A percentile compares a stretch with the other conserved stretches of the same genome.
phyloP scores from a whole-genome alignment of 1,139 yeast species.

The Protomyces inundatus region DNA sequence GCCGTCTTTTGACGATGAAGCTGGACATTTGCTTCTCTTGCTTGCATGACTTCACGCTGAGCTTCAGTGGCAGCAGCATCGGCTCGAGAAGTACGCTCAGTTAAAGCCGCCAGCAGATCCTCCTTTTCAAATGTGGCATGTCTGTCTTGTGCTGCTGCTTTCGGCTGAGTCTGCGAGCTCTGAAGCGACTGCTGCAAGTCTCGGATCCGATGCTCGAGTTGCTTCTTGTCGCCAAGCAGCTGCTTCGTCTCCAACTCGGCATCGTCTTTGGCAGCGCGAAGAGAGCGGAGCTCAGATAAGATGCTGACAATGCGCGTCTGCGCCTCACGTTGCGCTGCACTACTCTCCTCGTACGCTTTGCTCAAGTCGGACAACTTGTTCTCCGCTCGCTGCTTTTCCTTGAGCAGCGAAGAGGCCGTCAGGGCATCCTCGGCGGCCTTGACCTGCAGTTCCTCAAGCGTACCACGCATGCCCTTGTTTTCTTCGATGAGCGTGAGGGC shows the following conservation, averaged over 20 bases:
- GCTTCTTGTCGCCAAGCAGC: constrained; percentile 39
- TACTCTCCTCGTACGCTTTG: constrained; percentile 48
- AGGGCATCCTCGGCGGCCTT: constrained; percentile 22
- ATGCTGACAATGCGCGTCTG: constrained; percentile 40
- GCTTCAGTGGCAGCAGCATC: constrained; percentile 28
- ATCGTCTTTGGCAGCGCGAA: constrained; percentile 31
- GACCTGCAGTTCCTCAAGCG: constrained; percentile 21
- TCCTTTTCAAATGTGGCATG: constrained; percentile 21
- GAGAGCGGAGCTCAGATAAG: constrained; percentile 38
- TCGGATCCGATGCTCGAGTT: constrained; percentile 39
- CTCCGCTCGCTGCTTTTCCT: constrained; percentile 49
- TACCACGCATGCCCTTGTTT: constrained; percentile 21
- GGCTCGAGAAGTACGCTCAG: constrained; percentile 30
- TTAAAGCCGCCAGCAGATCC: constrained; percentile 26
- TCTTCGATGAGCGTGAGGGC: constrained; percentile 22
- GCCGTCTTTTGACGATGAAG: constrained; percentile 33
- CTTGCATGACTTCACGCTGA: constrained; percentile 34
- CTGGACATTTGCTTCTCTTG: constrained; percentile 35
- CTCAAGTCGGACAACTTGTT: constrained; percentile 50
- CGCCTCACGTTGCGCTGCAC: constrained; percentile 40
- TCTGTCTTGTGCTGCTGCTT: constrained; percentile 12
- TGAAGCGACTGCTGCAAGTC: constrained; percentile 37
- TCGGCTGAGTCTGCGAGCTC: constrained; percentile 27
- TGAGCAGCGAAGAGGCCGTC: constrained; percentile 36
- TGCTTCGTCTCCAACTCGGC: constrained; percentile 40